Conservation (phyloP, 2,329 filamentous ascomycete species). For the Aspergillus quadricinctus region DNA sequence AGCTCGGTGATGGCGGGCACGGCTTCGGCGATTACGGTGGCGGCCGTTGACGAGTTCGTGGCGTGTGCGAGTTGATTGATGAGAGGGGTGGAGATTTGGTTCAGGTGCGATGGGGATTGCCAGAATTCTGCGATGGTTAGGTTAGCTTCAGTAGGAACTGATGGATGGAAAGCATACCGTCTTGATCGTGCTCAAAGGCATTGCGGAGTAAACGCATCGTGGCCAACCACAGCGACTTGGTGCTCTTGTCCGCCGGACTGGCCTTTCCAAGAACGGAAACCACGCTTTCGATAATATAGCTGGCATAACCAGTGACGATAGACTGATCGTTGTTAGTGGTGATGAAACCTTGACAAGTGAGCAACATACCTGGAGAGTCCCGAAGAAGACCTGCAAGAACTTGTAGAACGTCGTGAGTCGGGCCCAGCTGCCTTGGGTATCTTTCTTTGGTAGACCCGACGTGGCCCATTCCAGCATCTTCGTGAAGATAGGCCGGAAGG, state of each 20-base stretch:
- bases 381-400: constrained; percentile 76
- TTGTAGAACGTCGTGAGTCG: constrained; percentile 74
- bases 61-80: constrained; percentile 60
- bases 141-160: not conserved
- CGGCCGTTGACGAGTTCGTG: constrained; percentile 33
- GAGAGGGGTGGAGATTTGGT: constrained; percentile 64
- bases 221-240: constrained; percentile 62
- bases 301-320: constrained; percentile 88
- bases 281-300: constrained; percentile 74
- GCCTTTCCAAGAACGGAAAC: constrained; percentile 55
- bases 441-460: constrained; percentile 57
- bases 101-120: constrained; percentile 86
- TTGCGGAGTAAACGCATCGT: constrained; percentile 68
- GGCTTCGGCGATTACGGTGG: constrained; percentile 52
- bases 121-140: constrained; percentile 63
- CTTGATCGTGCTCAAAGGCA: constrained; percentile 84
- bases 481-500: constrained; percentile 87
- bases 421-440: constrained; percentile 53
- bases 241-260: constrained; percentile 41
- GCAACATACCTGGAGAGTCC: constrained; percentile 63
- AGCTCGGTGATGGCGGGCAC: constrained; percentile 76
- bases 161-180: constrained; percentile 46
- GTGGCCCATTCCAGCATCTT: constrained; percentile 79
- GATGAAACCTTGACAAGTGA: not conserved
- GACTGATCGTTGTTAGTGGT: constrained; percentile 46